phyloP scores from a whole-genome alignment of 148 eudicot genomes.

The Suaeda aralocaspica region DNA sequence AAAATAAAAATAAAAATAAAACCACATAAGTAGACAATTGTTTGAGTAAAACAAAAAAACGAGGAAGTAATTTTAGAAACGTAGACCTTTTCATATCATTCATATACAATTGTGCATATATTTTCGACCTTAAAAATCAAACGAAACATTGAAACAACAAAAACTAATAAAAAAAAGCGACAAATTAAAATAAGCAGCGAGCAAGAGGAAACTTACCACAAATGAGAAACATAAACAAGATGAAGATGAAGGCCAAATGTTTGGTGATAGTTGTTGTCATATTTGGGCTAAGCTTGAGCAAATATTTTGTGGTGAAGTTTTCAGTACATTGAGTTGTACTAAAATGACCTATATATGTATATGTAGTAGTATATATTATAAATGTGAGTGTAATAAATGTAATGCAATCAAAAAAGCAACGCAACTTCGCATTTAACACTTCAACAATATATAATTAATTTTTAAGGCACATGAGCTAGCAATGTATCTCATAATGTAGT shows the following conservation, averaged over 20 bases:
- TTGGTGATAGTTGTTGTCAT: not conserved
- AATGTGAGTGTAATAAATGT: not conserved
- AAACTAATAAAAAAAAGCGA: too few species aligned
- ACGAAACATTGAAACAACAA: too few species aligned
- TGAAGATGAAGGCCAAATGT: not conserved
- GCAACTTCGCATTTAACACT: not conserved
- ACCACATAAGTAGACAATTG: too few species aligned
- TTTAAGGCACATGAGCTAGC: not conserved
- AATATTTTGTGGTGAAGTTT: not conserved
- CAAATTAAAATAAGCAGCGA: too few species aligned
- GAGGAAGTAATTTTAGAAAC: too few species aligned
- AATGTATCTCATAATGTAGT: too few species aligned
- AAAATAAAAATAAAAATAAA: too few species aligned
- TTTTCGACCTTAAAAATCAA: too few species aligned
- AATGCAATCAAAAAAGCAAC: not conserved
- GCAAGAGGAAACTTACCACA: constrained; percentile 1
- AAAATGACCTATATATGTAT: not conserved
- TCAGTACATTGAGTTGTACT: not conserved
- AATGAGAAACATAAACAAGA: constrained; percentile 5
- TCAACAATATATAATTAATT: too few species aligned
- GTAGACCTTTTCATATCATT: too few species aligned
- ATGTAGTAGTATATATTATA: not conserved
- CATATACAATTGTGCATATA: too few species aligned
- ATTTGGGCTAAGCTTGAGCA: not conserved
- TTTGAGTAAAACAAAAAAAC: too few species aligned